A percentile compares a stretch with the other conserved stretches of the same genome.
These are phyloP conservation scores for Botrytis cinerea DNA, from an alignment of 2,329 filamentous ascomycete species.

Conservation along the genomic window DNA sequence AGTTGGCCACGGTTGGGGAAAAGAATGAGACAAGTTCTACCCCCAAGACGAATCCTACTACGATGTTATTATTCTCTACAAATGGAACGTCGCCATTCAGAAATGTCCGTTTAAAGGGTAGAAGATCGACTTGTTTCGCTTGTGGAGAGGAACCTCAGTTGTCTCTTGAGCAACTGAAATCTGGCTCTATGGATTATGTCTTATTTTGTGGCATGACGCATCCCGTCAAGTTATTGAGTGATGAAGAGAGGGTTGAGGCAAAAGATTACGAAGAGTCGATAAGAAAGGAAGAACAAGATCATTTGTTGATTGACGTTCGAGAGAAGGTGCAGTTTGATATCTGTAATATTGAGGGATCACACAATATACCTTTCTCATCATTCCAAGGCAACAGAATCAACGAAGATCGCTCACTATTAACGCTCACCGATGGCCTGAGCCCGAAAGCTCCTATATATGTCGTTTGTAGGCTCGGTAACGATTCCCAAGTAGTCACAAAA, in stretches of 20 bases:
- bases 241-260: conserved; percentile 69
- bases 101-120: conserved; percentile 70
- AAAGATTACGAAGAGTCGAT: conserved; percentile 52
- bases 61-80: conserved; percentile 54
- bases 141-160: conserved; percentile 69
- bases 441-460: conserved; percentile 63
- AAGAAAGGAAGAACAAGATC: conserved; percentile 40
- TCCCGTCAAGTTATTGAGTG: conserved; percentile 57
- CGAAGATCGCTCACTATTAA: conserved; percentile 33
- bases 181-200: conserved; percentile 76
- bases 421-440: conserved; percentile 46
- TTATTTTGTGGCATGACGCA: conserved; percentile 74
- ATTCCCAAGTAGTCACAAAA: conserved; percentile 70
- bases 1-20: conserved; percentile 29
- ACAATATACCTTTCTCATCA: conserved; percentile 71
- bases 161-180: conserved; percentile 60
- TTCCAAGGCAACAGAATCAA: conserved; percentile 41
- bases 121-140: conserved; percentile 70
- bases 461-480: conserved; percentile 74
- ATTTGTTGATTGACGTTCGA: conserved; percentile 77
- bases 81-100: conserved; percentile 63
- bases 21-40: conserved; percentile 26
- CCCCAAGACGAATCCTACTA: conserved; percentile 29
- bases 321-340: conserved; percentile 84
- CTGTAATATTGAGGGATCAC: conserved; percentile 70